phyloP scores from a whole-genome alignment of 371 early-diverging fungal species.

The Chytridium lagenaria region DNA sequence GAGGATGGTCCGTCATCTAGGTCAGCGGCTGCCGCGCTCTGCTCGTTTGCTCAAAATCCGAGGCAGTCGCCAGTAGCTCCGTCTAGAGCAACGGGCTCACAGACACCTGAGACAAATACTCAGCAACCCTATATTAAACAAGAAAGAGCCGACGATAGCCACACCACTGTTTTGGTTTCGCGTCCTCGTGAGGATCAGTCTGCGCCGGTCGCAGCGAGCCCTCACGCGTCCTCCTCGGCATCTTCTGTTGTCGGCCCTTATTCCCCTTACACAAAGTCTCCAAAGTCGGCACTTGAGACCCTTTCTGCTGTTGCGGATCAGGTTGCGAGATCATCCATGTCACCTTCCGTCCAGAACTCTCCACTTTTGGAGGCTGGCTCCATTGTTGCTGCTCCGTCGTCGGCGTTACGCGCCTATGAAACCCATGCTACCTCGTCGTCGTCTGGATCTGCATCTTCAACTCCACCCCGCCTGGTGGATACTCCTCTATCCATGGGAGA shows the following conservation, averaged over 20 bases:
- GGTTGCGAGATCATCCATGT: conserved; percentile 9
- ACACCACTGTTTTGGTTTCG: no score
- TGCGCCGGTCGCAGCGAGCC: not conserved
- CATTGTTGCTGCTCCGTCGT: not conserved
- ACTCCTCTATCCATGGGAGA: no score
- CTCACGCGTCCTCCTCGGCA: not conserved
- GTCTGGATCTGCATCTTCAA: no score
- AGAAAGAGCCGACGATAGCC: no score
- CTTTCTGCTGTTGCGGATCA: conserved; percentile 9
- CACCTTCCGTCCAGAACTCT: conserved; percentile 7
- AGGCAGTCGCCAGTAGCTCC: not conserved
- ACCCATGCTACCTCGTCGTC: no score
- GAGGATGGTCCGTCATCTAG: not conserved
- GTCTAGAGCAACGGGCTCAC: not conserved
- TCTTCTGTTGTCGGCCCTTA: not conserved
- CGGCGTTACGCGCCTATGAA: not conserved
- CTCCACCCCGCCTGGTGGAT: no score
- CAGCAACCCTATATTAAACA: no score
- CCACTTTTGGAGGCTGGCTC: conserved; percentile 1
- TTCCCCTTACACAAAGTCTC: conserved; percentile 1
- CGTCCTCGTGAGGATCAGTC: not conserved
- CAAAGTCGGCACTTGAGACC: conserved; percentile 6
- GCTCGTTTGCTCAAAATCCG: not conserved
- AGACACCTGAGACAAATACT: not conserved
- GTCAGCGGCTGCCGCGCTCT: not conserved